Conservation (phyloP, 2,329 filamentous ascomycete species). For the Lojkania enalia region DNA sequence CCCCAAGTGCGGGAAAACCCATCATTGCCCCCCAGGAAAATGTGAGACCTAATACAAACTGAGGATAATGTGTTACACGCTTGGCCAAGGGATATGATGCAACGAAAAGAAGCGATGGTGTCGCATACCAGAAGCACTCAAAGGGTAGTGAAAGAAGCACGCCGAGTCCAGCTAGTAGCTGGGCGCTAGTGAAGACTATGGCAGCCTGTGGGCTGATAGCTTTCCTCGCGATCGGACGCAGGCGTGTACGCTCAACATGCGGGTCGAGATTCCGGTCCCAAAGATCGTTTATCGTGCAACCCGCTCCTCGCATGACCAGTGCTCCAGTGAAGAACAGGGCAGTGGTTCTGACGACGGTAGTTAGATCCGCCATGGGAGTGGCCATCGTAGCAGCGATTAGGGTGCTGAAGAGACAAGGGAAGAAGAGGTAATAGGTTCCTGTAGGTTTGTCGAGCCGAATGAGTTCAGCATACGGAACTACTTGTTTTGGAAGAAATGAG, state of each 20-base stretch:
- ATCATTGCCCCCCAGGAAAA: constrained; percentile 90
- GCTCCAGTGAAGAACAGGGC: constrained; percentile 74
- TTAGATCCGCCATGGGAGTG: constrained; percentile 62
- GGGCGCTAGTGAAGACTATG: constrained; percentile 71
- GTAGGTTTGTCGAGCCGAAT: constrained; percentile 79
- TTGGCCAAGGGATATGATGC: constrained; percentile 81
- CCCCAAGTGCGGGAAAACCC: constrained; percentile 80
- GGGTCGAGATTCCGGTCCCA: constrained; percentile 88
- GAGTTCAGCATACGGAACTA: constrained; percentile 81
- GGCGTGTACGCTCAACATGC: constrained; percentile 72
- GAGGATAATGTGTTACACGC: constrained; percentile 83
- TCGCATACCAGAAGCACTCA: constrained; percentile 74
- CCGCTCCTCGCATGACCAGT: constrained; percentile 82
- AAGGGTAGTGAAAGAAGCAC: constrained; percentile 76
- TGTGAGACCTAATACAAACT: constrained; percentile 78
- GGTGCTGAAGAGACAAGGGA: constrained; percentile 83
- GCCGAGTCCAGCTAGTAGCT: constrained; percentile 73
- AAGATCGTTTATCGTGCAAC: constrained; percentile 87
- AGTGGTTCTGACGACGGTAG: constrained; percentile 65
- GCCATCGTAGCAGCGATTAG: constrained; percentile 75
- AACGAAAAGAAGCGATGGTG: constrained; percentile 74
- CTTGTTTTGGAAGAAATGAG: constrained; percentile 67
- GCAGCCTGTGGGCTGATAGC: constrained; percentile 74
- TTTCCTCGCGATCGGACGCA: constrained; percentile 78
- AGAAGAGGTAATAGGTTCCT: constrained; percentile 83